These are phyloP conservation scores for Lactarius pseudohatsudake DNA, from an alignment of 768 basidiomycete genomes.

Conservation along the genomic window DNA sequence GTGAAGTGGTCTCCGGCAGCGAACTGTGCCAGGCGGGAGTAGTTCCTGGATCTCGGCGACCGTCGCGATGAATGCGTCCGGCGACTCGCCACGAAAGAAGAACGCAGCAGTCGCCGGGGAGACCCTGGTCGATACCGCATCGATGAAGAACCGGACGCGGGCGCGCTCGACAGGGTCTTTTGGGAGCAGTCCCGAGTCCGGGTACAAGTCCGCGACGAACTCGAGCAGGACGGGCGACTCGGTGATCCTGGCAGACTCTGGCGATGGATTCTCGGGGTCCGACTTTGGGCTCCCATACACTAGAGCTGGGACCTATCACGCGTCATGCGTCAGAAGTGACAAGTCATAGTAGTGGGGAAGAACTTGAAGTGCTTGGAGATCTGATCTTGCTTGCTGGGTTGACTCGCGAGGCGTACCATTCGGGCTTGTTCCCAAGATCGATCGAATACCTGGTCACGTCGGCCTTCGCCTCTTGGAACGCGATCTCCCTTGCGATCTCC, in stretches of 20 bases:
- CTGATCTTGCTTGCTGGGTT: conserved; percentile 62
- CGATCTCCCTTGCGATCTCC: conserved; percentile 64
- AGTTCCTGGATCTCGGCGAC: conserved; percentile 49
- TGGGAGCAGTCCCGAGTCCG: conserved; percentile 47
- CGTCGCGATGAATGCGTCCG: conserved; percentile 40
- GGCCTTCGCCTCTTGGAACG: conserved; percentile 53
- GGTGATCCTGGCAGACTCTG: conserved; percentile 54
- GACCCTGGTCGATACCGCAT: conserved; percentile 47
- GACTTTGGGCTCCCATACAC: conserved; percentile 59
- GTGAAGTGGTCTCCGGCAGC: conserved; percentile 46
- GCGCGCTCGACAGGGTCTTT: conserved; percentile 54
- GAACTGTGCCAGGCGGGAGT: conserved; percentile 44
- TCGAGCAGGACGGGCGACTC: conserved; percentile 63
- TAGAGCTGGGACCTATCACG: conserved; percentile 52
- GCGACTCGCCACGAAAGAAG: conserved; percentile 38
- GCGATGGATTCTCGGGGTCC: conserved; percentile 50
- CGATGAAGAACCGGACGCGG: conserved; percentile 58
- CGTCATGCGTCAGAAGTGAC: not conserved
- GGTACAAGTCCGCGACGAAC: conserved; percentile 58
- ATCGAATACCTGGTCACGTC: conserved; percentile 52
- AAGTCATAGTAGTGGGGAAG: no score
- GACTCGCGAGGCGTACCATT: conserved; percentile 61
- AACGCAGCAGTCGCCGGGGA: conserved; percentile 39
- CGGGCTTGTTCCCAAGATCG: conserved; percentile 60
- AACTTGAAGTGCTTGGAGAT: not conserved